A percentile compares a stretch with the other conserved stretches of the same genome.
Evolutionary conservation across 805 yeast genomes (phyloP).

Genomic region (Cyberlindnera xylosilytica): DNA sequence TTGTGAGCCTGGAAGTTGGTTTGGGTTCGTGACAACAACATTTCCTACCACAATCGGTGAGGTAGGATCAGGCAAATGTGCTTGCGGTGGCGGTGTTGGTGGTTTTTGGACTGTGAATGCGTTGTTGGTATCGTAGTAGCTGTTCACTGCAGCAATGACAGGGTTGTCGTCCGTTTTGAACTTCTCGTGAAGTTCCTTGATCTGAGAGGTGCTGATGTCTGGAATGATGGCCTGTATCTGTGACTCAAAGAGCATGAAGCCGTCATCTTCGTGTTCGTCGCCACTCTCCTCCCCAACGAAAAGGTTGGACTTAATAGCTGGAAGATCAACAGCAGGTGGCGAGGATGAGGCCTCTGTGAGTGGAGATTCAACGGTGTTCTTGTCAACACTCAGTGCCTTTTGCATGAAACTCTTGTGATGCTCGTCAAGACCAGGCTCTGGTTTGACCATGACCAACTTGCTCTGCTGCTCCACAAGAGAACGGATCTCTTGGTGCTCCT

Average conservation of each 20-base stretch:
- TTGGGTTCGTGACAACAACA: no score
- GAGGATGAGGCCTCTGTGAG: constrained; percentile 1
- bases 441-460: background rate
- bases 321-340: background rate
- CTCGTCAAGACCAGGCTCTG: background rate
- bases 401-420: constrained; percentile 6
- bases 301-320: constrained; percentile 3
- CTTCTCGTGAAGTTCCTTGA: constrained; percentile 27
- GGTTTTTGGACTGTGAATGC: constrained; percentile 5
- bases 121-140: constrained; percentile 12
- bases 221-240: constrained; percentile 36
- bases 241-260: constrained; percentile 28
- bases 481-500: background rate
- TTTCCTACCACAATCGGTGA: no score
- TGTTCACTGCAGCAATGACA: constrained; percentile 38
- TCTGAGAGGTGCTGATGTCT: constrained; percentile 24
- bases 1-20: background rate
- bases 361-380: constrained; percentile 1
- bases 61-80: no score
- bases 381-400: background rate
- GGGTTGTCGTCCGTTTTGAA: constrained; percentile 28
- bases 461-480: background rate
- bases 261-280: constrained; percentile 21
- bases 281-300: constrained; percentile 18
- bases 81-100: background rate